A percentile compares a stretch with the other conserved stretches of the same genome.
Conservation (phyloP, 2,329 filamentous ascomycete genomes). For the Biscogniauxia marginata region DNA sequence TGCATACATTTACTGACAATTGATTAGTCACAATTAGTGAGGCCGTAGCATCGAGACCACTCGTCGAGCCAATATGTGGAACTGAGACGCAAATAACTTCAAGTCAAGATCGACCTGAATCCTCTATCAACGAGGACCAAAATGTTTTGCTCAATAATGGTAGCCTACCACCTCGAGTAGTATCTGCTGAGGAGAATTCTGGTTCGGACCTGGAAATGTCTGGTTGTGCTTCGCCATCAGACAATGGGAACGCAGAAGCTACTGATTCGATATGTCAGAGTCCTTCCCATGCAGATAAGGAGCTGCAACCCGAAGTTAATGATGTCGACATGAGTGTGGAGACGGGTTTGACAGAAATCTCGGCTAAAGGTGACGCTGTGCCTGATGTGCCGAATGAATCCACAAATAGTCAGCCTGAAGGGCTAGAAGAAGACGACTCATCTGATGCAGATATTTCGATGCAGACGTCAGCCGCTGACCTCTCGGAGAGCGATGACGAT, state of each 20-base stretch:
- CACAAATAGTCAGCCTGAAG: slow-evolving; percentile 2
- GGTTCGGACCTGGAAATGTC: neutral
- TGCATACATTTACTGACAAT: neutral
- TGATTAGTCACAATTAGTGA: neutral
- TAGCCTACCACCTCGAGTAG: neutral
- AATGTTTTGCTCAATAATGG: neutral
- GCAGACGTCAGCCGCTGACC: slow-evolving; percentile 15
- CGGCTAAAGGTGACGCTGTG: neutral
- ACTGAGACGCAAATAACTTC: neutral
- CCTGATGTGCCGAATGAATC: neutral
- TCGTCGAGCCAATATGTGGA: neutral
- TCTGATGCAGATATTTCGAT: slow-evolving; percentile 17
- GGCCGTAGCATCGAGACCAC: neutral
- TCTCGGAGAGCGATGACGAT: slow-evolving; percentile 20
- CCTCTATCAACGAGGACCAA: neutral
- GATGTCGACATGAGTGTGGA: no score
- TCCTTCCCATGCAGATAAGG: neutral
- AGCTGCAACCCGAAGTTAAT: neutral
- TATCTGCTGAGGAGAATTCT: neutral
- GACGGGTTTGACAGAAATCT: neutral
- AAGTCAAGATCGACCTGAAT: neutral
- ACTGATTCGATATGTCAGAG: neutral
- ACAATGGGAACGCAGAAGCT: neutral
- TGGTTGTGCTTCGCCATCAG: neutral
- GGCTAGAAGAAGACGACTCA: slow-evolving; percentile 5